Evolutionary conservation across 208 protist genomes (phyloP).

Genomic region (Lotmaria passim): DNA sequence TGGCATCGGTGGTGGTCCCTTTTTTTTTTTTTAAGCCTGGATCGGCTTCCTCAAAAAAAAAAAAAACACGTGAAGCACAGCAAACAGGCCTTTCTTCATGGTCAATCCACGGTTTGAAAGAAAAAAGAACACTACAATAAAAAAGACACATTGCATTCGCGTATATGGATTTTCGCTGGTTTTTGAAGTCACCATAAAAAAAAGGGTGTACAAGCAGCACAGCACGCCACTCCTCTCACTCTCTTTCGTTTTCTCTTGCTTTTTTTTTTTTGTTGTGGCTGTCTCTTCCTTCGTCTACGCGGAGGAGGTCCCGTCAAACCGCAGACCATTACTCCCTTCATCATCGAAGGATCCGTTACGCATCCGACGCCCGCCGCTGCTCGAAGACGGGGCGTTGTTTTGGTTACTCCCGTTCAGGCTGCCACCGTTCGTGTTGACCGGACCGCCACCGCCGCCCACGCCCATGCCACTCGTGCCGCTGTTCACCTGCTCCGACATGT

Average conservation of each 20-base stretch:
- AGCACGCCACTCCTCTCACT: neutral
- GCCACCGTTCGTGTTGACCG: neutral
- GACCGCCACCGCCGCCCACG: slow-evolving; percentile 2
- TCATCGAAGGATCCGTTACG: slow-evolving; percentile 17
- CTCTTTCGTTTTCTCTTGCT: too few relatives aligned
- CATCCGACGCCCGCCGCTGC: slow-evolving; percentile 2
- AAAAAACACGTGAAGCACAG: too few relatives aligned
- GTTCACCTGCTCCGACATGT: slow-evolving; percentile 80
- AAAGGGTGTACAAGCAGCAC: neutral
- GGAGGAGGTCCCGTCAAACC: neutral
- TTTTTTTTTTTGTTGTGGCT: slow-evolving; percentile 4
- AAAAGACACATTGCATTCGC: too few relatives aligned
- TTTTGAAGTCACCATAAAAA: too few relatives aligned
- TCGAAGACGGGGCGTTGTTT: neutral
- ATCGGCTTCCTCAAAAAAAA: too few relatives aligned
- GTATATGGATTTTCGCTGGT: too few relatives aligned
- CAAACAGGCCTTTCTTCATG: too few relatives aligned
- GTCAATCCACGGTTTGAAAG: too few relatives aligned
- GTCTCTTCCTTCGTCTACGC: neutral
- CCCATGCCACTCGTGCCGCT: slow-evolving; percentile 18
- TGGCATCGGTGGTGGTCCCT: too few relatives aligned
- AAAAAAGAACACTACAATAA: too few relatives aligned
- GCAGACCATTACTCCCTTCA: neutral
- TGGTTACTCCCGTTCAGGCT: neutral
- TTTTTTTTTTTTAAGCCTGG: too few relatives aligned